Evolutionary conservation across 2,329 filamentous ascomycete species (phyloP), one percentile per base, ranked within the genome.

Genomic region (Aspergillus alliaceus): DNA sequence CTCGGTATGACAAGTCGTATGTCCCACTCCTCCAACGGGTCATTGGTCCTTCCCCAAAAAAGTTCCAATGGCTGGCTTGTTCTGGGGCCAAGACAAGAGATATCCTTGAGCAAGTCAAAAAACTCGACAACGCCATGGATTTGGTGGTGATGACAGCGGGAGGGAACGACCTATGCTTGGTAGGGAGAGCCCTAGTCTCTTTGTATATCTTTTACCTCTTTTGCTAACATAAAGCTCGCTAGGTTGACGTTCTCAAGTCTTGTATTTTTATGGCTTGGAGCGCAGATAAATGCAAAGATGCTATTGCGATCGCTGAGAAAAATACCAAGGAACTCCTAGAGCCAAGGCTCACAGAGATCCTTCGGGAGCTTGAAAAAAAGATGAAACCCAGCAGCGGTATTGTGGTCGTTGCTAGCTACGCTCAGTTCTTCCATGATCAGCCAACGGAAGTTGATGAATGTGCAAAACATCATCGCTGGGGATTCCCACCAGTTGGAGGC

Each of bases 151-250:
- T 77, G 63, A 75, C 73, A 1, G 75, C 72, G 1, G 73, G 74
- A 18, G 74, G 74, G 2, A 77, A 77, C 44, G 73, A 76, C 51
- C 58, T 75, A 3, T 76, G 73, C 49, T 65, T 77, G 46, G 68
- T 69, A 49, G 57, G 50, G 22, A 31, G 6, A 9, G 20, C 12
- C 22, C 14, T 24, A 22, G 11, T 20, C 1, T 27, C 35, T 27
- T 20, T 42, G 20, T 27, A 24, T n/a, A n/a, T n/a, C n/a, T n/a
- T n/a, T n/a, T n/a, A n/a, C n/a, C n/a, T n/a, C n/a, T n/a, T n/a
- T n/a, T n/a, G 9, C 40, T 44, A 44, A 44, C 15, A 27, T 20
- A 6, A 22, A 34, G 9, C 15, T 31, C 6, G 42, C 18, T 31
- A 44, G 51, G 15, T 46, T 12, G 46, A 56, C 2, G 66, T 68